Base-by-base conservation (phyloP, 2,329 filamentous ascomycete species). In the Lizonia empirigonia region DNA sequence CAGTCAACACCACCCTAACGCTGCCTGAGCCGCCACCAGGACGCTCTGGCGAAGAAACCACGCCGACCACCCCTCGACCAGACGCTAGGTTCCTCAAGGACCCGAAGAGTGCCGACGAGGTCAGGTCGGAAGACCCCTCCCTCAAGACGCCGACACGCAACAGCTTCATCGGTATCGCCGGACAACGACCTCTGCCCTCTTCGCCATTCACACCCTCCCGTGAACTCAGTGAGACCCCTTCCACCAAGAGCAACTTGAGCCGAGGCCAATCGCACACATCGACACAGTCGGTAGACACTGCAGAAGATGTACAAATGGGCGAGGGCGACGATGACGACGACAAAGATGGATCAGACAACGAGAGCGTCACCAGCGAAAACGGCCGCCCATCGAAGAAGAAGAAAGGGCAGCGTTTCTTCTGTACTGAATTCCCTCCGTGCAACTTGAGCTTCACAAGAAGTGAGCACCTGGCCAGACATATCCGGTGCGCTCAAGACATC, bases 321-420 rank as follows among this genome's bases (percentile, higher is more conserved):
- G 87, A 88, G 26, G 86, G 88, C 15, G 88, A 88, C 9, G 63
- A 65, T 2, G 89, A 90, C 49, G 88, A 89, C 23, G 88, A 89
- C 19, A 64, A 65, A 35, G 76, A 78, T 22, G 77, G 65, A 2
- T 80, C 78, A 8, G 78, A 81, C 62, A 77, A 78, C 42, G 79
- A 80, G 20, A 80, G 78, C 55, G 73, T 73, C 12, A 75, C 70
- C 13, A 78, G 76, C 55, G 78, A 80, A 24, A 89, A 88, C 10
- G 89, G 90, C 54, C 84, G 87, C 56, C 88, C 89, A 7, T 86
- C 83, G 44, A 96, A 95, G 77, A 97, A 97, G 82, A 97, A 96
- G 77, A 96, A 96, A 74, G 91, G 91, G 0, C 91, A 97, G 72
- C 85, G 91, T 36, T 99, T 99, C 74, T 97, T 93, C 74, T 99